Evolutionary conservation across 2,329 filamentous ascomycete species (phyloP).

Genomic region (Verticillium klebahnii): DNA sequence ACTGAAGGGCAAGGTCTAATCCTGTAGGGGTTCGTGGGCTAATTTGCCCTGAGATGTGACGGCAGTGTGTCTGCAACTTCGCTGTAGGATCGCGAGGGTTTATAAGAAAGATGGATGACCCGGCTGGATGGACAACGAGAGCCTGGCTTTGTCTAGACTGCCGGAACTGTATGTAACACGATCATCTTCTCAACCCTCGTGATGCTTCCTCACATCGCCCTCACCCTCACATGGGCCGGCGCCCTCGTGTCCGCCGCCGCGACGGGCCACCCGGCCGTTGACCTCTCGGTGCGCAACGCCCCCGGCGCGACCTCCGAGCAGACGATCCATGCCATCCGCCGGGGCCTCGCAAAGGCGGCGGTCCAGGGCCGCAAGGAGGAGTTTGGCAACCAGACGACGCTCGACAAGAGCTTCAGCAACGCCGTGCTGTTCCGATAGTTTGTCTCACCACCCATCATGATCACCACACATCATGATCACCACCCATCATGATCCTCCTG

Average conservation of each 20-base stretch:
- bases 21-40: background rate
- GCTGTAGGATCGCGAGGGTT: background rate
- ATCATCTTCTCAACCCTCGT: background rate
- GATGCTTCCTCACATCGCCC: background rate
- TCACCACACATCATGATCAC: background rate
- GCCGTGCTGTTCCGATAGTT: conserved; percentile 29
- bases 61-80: background rate
- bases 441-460: conserved; percentile 4
- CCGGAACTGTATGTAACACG: background rate
- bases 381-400: conserved; percentile 20
- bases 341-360: conserved; percentile 2
- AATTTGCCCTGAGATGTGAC: background rate
- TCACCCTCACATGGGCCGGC: background rate
- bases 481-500: background rate
- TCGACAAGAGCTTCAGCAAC: conserved; percentile 36
- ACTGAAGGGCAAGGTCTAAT: background rate
- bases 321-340: conserved; percentile 3
- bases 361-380: conserved; percentile 2
- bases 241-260: background rate
- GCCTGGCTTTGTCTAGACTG: background rate
- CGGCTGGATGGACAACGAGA: background rate
- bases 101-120: background rate
- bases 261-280: background rate
- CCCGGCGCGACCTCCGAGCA: conserved; percentile 3
- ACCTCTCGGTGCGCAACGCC: conserved; percentile 3